Base-by-base conservation (phyloP, 331 rosid genomes). In the Malus hybrid region DNA sequence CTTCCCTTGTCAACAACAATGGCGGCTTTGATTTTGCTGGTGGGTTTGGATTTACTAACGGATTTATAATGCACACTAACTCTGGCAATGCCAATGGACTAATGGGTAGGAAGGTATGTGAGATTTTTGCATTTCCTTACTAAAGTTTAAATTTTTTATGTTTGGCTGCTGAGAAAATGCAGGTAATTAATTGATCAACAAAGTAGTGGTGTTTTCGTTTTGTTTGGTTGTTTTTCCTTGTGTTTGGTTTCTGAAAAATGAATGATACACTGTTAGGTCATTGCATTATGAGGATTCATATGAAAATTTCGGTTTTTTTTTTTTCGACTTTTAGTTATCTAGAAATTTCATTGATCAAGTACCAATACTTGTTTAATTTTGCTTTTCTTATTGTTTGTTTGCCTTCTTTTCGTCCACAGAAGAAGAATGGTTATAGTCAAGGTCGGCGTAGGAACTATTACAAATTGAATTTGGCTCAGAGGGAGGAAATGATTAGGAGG, bases 401-500 rank as follows among this genome's bases (percentile, higher is more conserved):
- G 50, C 20, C 64, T 84, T 67, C 8, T 64, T 73, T 22, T 73
- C 50, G 71, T 76, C 42, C 19, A 33, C 90, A 92, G 96, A 90
- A 88, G 91, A 95, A 89, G 90, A 87, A 90, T 64, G 97, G 92
- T 84, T 92, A 85, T 79, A 92, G 77, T 79, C 87, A 87, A 26
- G 99, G 93, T n/a, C 89, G 88, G 84, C 79, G 96, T 50, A 87
- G 91, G 83, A 80, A 80, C 62, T 89, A 83, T 82, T 79, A 88
- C 78, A 92, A 93, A 39, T 73, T 88, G 42, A 89, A 83, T 66
- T 85, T 90, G 66, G 93, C 89, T 48, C 93, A 86, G 82, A 76
- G 96, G 71, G 99, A 95, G 53, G 97, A 91, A 79, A 95, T 95
- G 99, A 89, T 79, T 55, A 80, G 92, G 85, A 95, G 99, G 90